Base-by-base conservation (phyloP, 305 asterid species). In the Euphrasia arctica region DNA sequence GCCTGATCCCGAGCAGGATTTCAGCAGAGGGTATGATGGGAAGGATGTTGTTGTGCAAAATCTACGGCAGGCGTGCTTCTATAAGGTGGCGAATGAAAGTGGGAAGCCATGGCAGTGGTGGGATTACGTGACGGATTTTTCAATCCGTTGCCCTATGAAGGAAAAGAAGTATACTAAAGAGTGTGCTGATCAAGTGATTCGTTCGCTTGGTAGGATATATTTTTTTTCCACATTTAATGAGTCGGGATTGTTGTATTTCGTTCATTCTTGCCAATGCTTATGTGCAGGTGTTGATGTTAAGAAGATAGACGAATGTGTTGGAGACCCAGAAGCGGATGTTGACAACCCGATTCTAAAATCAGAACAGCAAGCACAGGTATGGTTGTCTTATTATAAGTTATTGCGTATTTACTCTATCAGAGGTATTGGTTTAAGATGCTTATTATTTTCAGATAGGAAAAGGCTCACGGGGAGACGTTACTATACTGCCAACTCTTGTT, bases 91-190 rank as follows among this genome's bases (percentile, higher is more conserved):
- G 14, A 90, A 88, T 67, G 96, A 90, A 68, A 88, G 80, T 79
- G 95, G 96, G 36, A 93, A 79, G 73, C 95, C 99, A 15, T 93
- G 99, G 97, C 88, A 81, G 75, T 93, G 99, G 99, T 93, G 99
- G 99, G 97, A 93, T 77, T 93, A 88, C 65, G 96, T 84, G 50
- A 85, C 96, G 0, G 99, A 93, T 75, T 90, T 93, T 73, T 76
- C 95, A 28, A 83, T 88, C 59, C 88, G 97, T 15, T 93, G 99
- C 58, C 97, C 99, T 2, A 88, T 93, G 97, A 93, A 90, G 72
- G 95, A 93, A 69, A 78, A 86, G 66, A 93, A 83, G 79, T 93
- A 88, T 74, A 86, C 80, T 25, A 81, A 83, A 75, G 97, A 90
- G 63, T 93, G 99, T 73, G 95, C 99, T 5, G 89, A 93, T 86